Base-by-base conservation (phyloP, 2,329 filamentous ascomycete genomes). In the Penicillium sp. region DNA sequence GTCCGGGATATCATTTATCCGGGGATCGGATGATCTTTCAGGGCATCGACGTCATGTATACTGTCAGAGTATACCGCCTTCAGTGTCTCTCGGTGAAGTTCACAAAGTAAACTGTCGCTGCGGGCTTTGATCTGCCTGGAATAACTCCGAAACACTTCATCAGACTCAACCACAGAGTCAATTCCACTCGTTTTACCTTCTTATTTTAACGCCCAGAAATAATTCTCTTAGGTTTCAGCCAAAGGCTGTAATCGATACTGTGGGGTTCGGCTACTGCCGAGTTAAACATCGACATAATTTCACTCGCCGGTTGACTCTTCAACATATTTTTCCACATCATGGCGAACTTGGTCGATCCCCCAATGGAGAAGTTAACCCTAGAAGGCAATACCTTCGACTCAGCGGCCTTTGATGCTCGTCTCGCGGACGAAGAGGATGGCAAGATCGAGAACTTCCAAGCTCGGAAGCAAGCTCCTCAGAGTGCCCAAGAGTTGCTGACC, bases 401-500 rank as follows among this genome's bases (percentile, higher is more conserved):
- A 19, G 42, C 57, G 32, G 53, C 53, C 8, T 61, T 68, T 35
- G 63, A 68, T 52, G 51, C 59, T 12, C 61, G 60, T 32, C 56
- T 70, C 21, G 56, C 52, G 15, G 64, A 62, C 19, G 62, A 66
- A 45, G 61, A 65, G 46, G 59, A 57, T 40, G 63, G 61, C 12
- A 54, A 56, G 19, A 58, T 62, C 29, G 56, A 64, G 61, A 70
- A 56, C 64, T 66, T 52, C 53, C 70, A 57, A 40, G 69, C 72
- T 43, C 71, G 69, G 52, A 73, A 72, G 56, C 70, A 69, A 53
- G 57, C 66, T 50, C 75, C 62, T 60, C 78, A 76, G 49, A 60
- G 51, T 51, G 70, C 77, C 34, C 75, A 81, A n/a, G 77, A 77
- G 29, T 73, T 91, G 53, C 87, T 87, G 69, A 73, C 74, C 40